Conservation (phyloP, 2,329 filamentous ascomycete species). For the Epichloe sylvatica region DNA sequence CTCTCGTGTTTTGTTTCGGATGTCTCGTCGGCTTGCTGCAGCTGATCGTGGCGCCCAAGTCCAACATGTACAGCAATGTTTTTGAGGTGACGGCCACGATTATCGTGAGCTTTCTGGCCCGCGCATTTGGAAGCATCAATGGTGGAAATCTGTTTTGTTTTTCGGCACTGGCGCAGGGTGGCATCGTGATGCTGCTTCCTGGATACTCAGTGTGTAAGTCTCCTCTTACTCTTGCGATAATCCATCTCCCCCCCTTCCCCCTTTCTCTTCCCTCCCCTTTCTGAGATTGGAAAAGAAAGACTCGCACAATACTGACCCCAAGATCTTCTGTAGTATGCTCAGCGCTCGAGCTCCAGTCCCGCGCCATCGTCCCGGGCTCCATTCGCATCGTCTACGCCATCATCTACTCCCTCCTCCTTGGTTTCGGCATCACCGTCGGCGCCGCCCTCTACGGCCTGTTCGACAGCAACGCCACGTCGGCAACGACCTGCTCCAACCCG, state of each 20-base stretch:
- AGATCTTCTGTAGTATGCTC: conserved; percentile 21
- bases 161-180: conserved; percentile 48
- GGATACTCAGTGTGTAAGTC: conserved; percentile 45
- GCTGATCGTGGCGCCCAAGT: conserved; percentile 53
- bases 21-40: conserved; percentile 57
- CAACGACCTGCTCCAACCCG: conserved; percentile 27
- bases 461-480: conserved; percentile 36
- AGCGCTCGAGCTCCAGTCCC: conserved; percentile 52
- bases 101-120: conserved; percentile 46
- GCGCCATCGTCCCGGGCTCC: conserved; percentile 54
- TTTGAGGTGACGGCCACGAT: conserved; percentile 51
- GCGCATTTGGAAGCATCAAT: conserved; percentile 47
- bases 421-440: conserved; percentile 58
- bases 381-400: conserved; percentile 64
- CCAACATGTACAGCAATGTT: conserved; percentile 52
- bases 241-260: too few species aligned
- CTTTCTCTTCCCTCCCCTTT: too few species aligned
- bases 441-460: conserved; percentile 49
- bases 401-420: conserved; percentile 58
- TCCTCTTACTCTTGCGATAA: neutral
- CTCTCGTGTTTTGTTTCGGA: conserved; percentile 56
- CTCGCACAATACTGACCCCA: neutral
- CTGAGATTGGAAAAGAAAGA: neutral
- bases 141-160: conserved; percentile 44
- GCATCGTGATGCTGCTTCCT: conserved; percentile 52